A percentile compares a stretch with the other conserved stretches of the same genome.
Conservation (phyloP, 805 yeast genomes). For the Yarrowia divulgata region DNA sequence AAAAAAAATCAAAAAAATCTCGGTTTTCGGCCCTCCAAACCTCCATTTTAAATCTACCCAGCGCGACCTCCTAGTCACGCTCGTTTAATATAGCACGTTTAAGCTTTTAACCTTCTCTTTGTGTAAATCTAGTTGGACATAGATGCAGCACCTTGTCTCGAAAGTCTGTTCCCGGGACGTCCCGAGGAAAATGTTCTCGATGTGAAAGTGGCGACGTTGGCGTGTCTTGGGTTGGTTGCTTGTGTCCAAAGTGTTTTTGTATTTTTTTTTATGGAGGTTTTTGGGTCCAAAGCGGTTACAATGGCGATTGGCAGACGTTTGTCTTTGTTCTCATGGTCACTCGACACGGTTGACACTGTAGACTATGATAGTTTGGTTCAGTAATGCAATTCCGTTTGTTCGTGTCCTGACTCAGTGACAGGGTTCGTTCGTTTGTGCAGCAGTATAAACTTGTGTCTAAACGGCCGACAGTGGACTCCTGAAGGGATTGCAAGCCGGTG, state of each 20-base stretch:
- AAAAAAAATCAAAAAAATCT: too few relatives aligned
- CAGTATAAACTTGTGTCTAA: neutral
- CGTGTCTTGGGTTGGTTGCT: neutral
- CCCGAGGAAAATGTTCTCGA: neutral
- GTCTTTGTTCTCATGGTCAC: neutral
- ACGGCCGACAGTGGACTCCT: neutral
- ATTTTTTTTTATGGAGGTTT: neutral
- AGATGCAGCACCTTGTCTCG: constrained; percentile 19
- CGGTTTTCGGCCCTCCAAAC: neutral
- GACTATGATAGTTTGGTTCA: too few relatives aligned
- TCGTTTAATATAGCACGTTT: constrained; percentile 20
- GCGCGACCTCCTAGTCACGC: constrained; percentile 27
- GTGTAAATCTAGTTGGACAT: neutral
- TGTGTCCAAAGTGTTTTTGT: neutral
- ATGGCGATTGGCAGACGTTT: neutral
- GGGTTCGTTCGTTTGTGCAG: neutral
- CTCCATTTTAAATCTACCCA: neutral
- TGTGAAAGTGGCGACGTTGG: neutral
- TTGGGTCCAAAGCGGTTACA: too few relatives aligned
- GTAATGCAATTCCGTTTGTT: neutral
- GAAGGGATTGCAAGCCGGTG: neutral
- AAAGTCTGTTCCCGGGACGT: constrained; percentile 29
- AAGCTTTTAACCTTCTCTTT: constrained; percentile 10
- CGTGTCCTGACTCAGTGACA: constrained; percentile 4
- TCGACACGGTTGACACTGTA: too few relatives aligned